A percentile compares a stretch with the other conserved stretches of the same genome.
Conservation (phyloP, 2,329 filamentous ascomycete species). For the Claviceps sp. region DNA sequence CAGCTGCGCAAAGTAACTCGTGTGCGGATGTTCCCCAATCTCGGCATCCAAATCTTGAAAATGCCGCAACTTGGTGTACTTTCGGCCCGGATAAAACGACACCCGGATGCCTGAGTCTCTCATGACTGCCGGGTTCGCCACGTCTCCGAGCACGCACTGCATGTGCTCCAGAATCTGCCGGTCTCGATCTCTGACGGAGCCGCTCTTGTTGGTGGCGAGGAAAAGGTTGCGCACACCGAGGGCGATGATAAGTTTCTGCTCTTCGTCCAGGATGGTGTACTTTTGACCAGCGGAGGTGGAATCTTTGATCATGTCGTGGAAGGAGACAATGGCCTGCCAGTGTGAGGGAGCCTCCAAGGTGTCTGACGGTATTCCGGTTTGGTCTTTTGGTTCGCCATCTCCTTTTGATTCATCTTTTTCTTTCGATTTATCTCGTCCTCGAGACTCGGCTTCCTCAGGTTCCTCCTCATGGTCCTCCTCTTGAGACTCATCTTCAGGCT, state of each 20-base stretch:
- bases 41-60: constrained; percentile 3
- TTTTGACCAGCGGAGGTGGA: neutral
- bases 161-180: constrained; percentile 3
- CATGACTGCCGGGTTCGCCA: neutral
- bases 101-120: neutral
- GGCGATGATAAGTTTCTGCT: constrained; percentile 6
- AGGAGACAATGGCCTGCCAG: constrained; percentile 4
- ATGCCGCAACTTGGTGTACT: neutral
- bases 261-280: neutral
- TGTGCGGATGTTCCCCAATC: constrained; percentile 1
- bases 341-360: neutral
- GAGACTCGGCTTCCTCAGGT: too few relatives aligned
- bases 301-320: constrained; percentile 5
- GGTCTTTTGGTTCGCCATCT: neutral
- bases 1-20: constrained; percentile 5
- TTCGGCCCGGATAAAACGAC: constrained; percentile 4
- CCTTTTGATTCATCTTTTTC: neutral
- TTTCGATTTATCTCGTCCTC: too few relatives aligned
- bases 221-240: constrained; percentile 5
- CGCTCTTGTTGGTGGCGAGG: neutral
- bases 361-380: neutral
- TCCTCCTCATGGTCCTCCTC: too few relatives aligned
- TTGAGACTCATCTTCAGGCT: too few relatives aligned
- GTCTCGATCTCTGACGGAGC: constrained; percentile 3
- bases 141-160: constrained; percentile 2